phyloP scores from a whole-genome alignment of 768 basidiomycete species.

The Naganishia kalamii region DNA sequence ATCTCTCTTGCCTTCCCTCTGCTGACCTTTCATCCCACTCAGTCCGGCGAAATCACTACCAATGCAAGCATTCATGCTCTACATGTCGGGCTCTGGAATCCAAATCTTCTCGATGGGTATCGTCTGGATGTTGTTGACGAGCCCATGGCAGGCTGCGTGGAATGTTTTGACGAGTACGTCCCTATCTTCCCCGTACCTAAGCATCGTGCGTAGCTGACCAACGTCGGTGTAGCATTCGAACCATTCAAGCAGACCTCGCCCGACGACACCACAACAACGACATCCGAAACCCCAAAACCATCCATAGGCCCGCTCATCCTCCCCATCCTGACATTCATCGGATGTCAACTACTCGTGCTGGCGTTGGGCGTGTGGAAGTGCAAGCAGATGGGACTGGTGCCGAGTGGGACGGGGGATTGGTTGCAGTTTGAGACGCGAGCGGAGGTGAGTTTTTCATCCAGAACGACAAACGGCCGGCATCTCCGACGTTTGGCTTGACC shows the following conservation, averaged over 20 bases:
- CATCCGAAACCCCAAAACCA: constrained; percentile 20
- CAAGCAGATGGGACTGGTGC: constrained; percentile 81
- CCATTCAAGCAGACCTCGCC: constrained; percentile 13
- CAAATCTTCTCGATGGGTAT: constrained; percentile 97
- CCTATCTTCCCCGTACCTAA: not conserved
- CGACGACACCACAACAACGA: not conserved
- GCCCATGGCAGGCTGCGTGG: constrained; percentile 75
- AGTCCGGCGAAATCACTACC: constrained; percentile 80
- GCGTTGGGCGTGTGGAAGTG: constrained; percentile 88
- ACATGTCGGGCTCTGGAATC: constrained; percentile 93
- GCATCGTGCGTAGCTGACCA: not conserved
- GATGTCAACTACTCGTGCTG: constrained; percentile 50
- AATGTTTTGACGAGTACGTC: constrained; percentile 69
- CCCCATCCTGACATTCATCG: constrained; percentile 41
- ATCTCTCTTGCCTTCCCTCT: not conserved
- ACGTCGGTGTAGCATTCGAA: constrained; percentile 1
- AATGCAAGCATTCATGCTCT: constrained; percentile 97
- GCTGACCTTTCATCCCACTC: not conserved
- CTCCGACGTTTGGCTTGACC: no score
- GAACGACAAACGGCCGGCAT: no score
- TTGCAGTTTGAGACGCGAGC: constrained; percentile 82
- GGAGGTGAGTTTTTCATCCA: constrained; percentile 58
- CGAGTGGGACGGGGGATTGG: constrained; percentile 89
- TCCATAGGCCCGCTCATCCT: constrained; percentile 25
- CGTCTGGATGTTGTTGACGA: constrained; percentile 81